A percentile compares a stretch with the other conserved stretches of the same genome.
These are phyloP conservation scores for Aschersonia sp. DNA, from an alignment of 2,329 filamentous ascomycete genomes.

Conservation along the genomic window DNA sequence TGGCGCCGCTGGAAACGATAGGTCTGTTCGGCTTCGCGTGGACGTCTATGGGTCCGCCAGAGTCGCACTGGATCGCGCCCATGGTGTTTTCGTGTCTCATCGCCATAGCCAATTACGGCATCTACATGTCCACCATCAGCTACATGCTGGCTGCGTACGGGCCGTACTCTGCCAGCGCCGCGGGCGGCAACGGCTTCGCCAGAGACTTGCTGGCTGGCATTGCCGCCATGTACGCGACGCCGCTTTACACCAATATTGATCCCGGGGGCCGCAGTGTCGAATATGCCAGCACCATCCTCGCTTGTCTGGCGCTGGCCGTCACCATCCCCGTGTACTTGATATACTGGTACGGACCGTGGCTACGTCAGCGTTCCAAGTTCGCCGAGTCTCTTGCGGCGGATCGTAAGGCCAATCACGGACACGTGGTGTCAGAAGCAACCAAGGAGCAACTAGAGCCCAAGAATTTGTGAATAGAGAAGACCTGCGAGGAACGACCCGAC, in stretches of 20 bases:
- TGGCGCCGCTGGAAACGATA: constrained; percentile 43
- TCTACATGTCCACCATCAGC: constrained; percentile 64
- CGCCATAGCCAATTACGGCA: constrained; percentile 57
- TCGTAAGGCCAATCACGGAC: neutral
- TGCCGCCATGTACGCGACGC: constrained; percentile 50
- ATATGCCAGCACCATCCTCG: constrained; percentile 48
- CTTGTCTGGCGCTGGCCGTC: constrained; percentile 43
- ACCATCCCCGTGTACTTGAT: constrained; percentile 50
- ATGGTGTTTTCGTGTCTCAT: constrained; percentile 27
- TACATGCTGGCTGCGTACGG: constrained; percentile 65
- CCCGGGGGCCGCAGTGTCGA: constrained; percentile 31
- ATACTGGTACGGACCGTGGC: constrained; percentile 45
- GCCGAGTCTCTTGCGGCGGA: constrained; percentile 27
- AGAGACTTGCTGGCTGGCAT: constrained; percentile 60
- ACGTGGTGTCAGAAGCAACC: neutral
- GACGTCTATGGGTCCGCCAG: constrained; percentile 44
- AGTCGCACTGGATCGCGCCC: constrained; percentile 50
- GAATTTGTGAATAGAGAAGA: neutral
- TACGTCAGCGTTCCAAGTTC: constrained; percentile 47
- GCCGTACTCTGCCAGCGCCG: constrained; percentile 57
- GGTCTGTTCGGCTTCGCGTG: constrained; percentile 57
- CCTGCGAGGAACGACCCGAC: no score
- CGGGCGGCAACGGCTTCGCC: constrained; percentile 60
- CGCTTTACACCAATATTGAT: constrained; percentile 46
- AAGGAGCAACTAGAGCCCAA: constrained; percentile 1